Conservation (phyloP, 352 stramenopile species). For the Halophytophthora batemanensis region DNA sequence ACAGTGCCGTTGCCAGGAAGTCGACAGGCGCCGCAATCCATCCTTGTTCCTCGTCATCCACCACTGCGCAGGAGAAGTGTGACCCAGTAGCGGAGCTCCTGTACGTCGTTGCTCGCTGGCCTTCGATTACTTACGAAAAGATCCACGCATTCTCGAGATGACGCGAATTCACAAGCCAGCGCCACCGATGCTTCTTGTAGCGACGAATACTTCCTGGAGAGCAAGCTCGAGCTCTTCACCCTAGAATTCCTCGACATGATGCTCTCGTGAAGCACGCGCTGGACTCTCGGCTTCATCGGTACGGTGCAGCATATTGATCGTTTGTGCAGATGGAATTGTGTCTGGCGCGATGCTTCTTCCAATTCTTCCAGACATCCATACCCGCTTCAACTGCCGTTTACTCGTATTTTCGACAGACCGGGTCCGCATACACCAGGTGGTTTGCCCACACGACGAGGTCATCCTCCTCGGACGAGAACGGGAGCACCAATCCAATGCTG, state of each 20-base stretch:
- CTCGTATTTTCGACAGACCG: constrained; percentile 83
- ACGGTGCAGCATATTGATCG: not conserved
- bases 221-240: constrained; percentile 44
- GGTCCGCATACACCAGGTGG: constrained; percentile 77
- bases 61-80: constrained; percentile 6
- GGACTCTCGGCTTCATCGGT: not conserved
- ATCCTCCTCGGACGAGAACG: constrained; percentile 81
- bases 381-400: constrained; percentile 19
- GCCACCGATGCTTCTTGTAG: constrained; percentile 19
- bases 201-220: constrained; percentile 41
- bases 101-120: constrained; percentile 13
- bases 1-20: not conserved
- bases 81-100: constrained; percentile 22
- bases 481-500: constrained; percentile 74
- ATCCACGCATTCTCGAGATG: not conserved
- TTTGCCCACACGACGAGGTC: constrained; percentile 82
- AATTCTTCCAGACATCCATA: too few relatives aligned
- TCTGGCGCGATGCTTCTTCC: too few relatives aligned
- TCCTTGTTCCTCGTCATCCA: constrained; percentile 2
- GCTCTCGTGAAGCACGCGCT: constrained; percentile 30
- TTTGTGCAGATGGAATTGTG: too few relatives aligned
- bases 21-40: constrained; percentile 3
- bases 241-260: constrained; percentile 69
- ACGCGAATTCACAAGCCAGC: not conserved
- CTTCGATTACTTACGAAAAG: not conserved